These are phyloP conservation scores for Zygoascus flipseniorum DNA, from an alignment of 805 yeast species.

Conservation along the genomic window DNA sequence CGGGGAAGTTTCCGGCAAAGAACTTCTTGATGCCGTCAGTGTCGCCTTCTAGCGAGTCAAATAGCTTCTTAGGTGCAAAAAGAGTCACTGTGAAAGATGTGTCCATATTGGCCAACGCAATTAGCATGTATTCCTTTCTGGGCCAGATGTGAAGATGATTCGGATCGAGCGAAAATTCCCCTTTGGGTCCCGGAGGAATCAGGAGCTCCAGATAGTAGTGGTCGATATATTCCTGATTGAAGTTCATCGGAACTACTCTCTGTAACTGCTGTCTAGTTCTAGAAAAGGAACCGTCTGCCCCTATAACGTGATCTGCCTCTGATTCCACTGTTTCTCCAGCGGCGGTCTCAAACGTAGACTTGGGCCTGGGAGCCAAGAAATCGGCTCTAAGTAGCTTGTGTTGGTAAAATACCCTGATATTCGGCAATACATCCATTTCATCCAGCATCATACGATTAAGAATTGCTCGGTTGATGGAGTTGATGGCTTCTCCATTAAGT, in stretches of 20 bases:
- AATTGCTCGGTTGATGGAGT: conserved; percentile 71
- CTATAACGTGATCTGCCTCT: conserved; percentile 44
- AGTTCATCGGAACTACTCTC: conserved; percentile 58
- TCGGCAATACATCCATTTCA: conserved; percentile 45
- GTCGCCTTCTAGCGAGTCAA: conserved; percentile 39
- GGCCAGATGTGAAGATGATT: conserved; percentile 94
- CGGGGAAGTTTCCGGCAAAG: conserved; percentile 57
- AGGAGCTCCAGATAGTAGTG: conserved; percentile 74
- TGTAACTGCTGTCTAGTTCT: conserved; percentile 62
- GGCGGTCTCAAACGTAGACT: conserved; percentile 16
- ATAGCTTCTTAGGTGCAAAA: conserved; percentile 69
- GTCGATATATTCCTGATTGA: conserved; percentile 69
- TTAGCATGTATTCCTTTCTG: conserved; percentile 73
- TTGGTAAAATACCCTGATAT: conserved; percentile 43
- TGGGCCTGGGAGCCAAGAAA: conserved; percentile 20
- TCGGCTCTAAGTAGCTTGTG: conserved; percentile 45
- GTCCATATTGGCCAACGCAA: conserved; percentile 77
- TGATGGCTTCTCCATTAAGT: conserved; percentile 70
- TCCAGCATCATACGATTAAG: conserved; percentile 58
- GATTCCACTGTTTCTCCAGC: conserved; percentile 11
- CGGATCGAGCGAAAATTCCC: conserved; percentile 47
- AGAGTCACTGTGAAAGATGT: conserved; percentile 86
- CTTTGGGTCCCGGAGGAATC: conserved; percentile 48
- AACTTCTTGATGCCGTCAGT: conserved; percentile 42
- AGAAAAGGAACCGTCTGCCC: conserved; percentile 83